Evolutionary conservation across 768 basidiomycete species (phyloP).

Genomic region (Boletus barrowsii): DNA sequence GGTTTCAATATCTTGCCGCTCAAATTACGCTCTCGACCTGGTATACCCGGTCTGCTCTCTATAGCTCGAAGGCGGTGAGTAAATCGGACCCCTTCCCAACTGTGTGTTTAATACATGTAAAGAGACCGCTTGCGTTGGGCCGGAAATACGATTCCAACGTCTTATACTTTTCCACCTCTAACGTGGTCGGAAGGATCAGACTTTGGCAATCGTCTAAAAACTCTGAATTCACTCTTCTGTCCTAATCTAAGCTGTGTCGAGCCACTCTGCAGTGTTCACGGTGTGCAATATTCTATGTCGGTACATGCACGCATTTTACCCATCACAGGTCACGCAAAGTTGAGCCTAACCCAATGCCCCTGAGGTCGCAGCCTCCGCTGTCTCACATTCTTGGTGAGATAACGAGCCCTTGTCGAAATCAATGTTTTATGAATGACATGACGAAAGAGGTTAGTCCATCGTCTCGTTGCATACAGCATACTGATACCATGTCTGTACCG

Average conservation of each 20-base stretch:
- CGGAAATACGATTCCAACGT: conserved; percentile 23
- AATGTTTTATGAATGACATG: conserved; percentile 25
- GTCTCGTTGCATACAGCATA: background rate
- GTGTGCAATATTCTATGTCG: conserved; percentile 28
- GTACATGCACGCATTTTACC: conserved; percentile 13
- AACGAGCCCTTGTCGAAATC: conserved; percentile 23
- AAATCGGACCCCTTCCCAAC: conserved; percentile 19
- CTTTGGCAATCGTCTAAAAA: conserved; percentile 31
- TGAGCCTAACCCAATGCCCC: conserved; percentile 19
- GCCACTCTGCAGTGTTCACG: conserved; percentile 49
- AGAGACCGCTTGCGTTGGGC: conserved; percentile 34
- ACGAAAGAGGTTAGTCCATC: conserved; percentile 12
- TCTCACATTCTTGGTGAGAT: conserved; percentile 4
- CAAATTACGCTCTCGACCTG: conserved; percentile 27
- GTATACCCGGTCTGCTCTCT: conserved; percentile 28
- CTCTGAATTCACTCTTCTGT: conserved; percentile 46
- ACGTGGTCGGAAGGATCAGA: conserved; percentile 10
- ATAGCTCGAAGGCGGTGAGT: conserved; percentile 21
- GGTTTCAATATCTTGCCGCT: conserved; percentile 45
- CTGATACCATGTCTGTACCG: background rate
- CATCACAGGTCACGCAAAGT: conserved; percentile 19
- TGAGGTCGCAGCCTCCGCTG: background rate
- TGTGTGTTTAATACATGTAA: conserved; percentile 5
- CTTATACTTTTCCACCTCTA: conserved; percentile 9
- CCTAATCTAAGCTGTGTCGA: conserved; percentile 49